Evolutionary conservation across 1,139 yeast genomes (phyloP).

Genomic region (Scheffersomyces parashehatae): DNA sequence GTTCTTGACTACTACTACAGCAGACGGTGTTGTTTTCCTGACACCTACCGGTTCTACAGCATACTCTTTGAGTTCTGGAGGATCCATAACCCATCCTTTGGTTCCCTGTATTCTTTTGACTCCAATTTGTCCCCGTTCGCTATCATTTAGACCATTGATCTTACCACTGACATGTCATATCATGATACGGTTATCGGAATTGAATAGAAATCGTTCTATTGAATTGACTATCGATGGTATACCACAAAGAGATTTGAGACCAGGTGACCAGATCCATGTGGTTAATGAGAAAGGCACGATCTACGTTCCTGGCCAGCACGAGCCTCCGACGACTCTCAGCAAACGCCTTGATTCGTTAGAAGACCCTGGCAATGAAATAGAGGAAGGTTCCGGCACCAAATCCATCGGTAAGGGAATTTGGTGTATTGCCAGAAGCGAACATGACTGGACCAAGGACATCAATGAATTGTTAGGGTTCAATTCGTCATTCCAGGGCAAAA

Average conservation of each 20-base stretch:
- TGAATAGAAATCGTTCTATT: slow-evolving; percentile 41
- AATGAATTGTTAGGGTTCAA: slow-evolving; percentile 89
- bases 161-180: slow-evolving; percentile 75
- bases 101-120: slow-evolving; percentile 82
- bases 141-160: slow-evolving; percentile 83
- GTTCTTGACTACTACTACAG: slow-evolving; percentile 83
- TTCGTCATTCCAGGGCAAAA: slow-evolving; percentile 60
- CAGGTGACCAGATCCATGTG: slow-evolving; percentile 81
- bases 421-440: slow-evolving; percentile 80
- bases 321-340: slow-evolving; percentile 12
- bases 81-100: slow-evolving; percentile 87
- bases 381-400: slow-evolving; percentile 7
- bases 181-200: slow-evolving; percentile 62
- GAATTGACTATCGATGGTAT: slow-evolving; percentile 80
- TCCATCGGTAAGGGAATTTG: slow-evolving; percentile 61
- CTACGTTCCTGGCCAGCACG: slow-evolving; percentile 37
- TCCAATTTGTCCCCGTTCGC: slow-evolving; percentile 87
- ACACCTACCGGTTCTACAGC: slow-evolving; percentile 98
- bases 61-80: slow-evolving; percentile 86
- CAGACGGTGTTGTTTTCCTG: slow-evolving; percentile 82
- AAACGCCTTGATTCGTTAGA: slow-evolving; percentile 3
- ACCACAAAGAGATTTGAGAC: slow-evolving; percentile 62
- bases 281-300: slow-evolving; percentile 60
- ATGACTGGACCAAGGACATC: slow-evolving; percentile 90
- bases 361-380: slow-evolving; percentile 2